phyloP scores from a whole-genome alignment of 495 filamentous ascomycete species.

The Aspergillus sparsus region DNA sequence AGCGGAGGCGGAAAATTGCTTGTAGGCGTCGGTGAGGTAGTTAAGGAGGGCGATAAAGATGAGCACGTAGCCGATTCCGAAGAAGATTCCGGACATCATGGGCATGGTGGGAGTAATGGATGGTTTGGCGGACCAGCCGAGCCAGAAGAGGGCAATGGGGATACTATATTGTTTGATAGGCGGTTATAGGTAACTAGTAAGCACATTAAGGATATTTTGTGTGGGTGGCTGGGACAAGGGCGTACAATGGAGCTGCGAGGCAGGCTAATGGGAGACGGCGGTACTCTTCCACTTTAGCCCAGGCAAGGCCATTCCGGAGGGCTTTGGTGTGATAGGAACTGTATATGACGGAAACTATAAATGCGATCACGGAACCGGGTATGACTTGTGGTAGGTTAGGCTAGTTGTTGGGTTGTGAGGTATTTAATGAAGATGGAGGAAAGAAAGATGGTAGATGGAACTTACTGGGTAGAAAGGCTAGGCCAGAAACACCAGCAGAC shows the following conservation, averaged over 20 bases:
- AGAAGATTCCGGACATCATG: conserved; percentile 47
- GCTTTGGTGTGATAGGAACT: conserved; percentile 30
- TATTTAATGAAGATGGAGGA: too few relatives aligned
- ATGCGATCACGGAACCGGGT: conserved; percentile 29
- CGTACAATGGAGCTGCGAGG: conserved; percentile 39
- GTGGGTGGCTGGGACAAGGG: neutral
- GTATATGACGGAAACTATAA: conserved; percentile 31
- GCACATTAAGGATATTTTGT: neutral
- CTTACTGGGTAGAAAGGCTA: conserved; percentile 40
- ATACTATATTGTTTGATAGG: conserved; percentile 30
- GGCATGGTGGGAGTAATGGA: conserved; percentile 51
- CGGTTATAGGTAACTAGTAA: conserved; percentile 21
- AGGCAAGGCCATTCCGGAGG: conserved; percentile 22
- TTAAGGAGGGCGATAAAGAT: conserved; percentile 51
- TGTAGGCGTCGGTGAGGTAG: conserved; percentile 56
- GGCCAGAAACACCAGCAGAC: conserved; percentile 30
- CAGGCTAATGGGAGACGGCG: conserved; percentile 58
- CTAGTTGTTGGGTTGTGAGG: neutral
- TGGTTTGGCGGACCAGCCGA: conserved; percentile 54
- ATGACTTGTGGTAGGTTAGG: conserved; percentile 18
- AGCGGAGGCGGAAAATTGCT: conserved; percentile 29
- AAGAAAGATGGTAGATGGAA: neutral
- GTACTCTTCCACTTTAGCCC: conserved; percentile 54
- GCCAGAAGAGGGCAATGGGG: conserved; percentile 59
- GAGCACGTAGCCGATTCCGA: conserved; percentile 52